Base-by-base conservation (phyloP, 2,329 filamentous ascomycete species). In the Stagonosporopsis cucurbitacearum region DNA sequence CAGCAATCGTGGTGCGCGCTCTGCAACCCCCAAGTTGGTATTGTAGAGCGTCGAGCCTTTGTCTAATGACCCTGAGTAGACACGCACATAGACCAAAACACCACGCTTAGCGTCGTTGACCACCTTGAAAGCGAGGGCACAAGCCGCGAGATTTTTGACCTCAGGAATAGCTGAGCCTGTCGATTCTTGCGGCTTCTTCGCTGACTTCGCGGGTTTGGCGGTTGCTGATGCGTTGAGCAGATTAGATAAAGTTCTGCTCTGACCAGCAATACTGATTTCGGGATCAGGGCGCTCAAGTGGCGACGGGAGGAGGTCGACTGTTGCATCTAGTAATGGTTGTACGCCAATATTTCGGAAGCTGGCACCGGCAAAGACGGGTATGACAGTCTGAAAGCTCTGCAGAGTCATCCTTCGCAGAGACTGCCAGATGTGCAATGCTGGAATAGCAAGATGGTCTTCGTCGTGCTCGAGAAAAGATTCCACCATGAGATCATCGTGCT, bases 341-440 rank as follows among this genome's bases (percentile, higher is more conserved):
- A 98, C 92, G 7, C 95, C 95, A 59, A 98, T 91, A 63, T 98
- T 96, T 37, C 90, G 87, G 75, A 98, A 92, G 74, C 93, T 97
- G 5, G 94, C 93, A 2, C 94, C 94, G 0, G 91, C 91, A 75
- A 96, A 96, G 0, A 97, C 84, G 0, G 94, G 94, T 39, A 95
- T 89, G 17, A 96, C 80, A n/a, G 79, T 80, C 46, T 91, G 92
- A 9, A 88, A 83, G 1, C 87, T 85, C 42, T 82, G 80, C 6
- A 88, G 80, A 6, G 96, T 85, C 35, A 87, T 88, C 41, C 87
- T 84, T 30, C 93, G 86, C 28, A 99, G 83, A 58, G 89, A 90
- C 49, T 86, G 81, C 57, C 88, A 86, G 57, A 98, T 87, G 37
- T 88, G 81, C 17, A 82, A 74, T 0, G 86, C 77, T 0, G 88